Evolutionary conservation across 176 grass and related monocot species (phyloP).

Genomic region (Themeda triandra): DNA sequence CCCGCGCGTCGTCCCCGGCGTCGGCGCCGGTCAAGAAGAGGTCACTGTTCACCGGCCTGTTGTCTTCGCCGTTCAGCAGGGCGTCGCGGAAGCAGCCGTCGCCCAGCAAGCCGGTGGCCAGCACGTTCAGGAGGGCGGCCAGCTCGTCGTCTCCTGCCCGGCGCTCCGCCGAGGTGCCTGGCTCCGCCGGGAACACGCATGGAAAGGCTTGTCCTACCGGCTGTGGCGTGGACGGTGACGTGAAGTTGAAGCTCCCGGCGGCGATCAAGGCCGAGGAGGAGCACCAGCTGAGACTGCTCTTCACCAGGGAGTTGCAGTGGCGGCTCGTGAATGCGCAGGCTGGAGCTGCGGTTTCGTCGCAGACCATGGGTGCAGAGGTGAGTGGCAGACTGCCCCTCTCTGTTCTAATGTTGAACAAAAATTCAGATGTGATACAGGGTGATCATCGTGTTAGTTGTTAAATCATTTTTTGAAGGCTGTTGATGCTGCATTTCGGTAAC

Average conservation of each 20-base stretch:
- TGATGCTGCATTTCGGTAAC: no score
- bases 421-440: background rate
- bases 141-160: slow-evolving; percentile 32
- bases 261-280: slow-evolving; percentile 50
- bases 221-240: slow-evolving; percentile 2
- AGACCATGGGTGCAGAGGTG: slow-evolving; percentile 47
- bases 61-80: slow-evolving; percentile 13
- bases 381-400: background rate
- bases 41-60: slow-evolving; percentile 14
- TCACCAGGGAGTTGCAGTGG: slow-evolving; percentile 58
- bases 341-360: slow-evolving; percentile 1
- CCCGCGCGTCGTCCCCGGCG: slow-evolving; percentile 14
- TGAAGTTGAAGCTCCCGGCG: slow-evolving; percentile 25
- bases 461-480: no score
- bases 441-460: no score
- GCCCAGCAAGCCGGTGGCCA: background rate
- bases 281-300: slow-evolving; percentile 47
- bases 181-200: slow-evolving; percentile 4
- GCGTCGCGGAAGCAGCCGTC: background rate
- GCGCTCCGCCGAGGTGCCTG: background rate
- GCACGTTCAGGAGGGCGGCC: slow-evolving; percentile 9
- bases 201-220: background rate
- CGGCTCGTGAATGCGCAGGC: slow-evolving; percentile 42
- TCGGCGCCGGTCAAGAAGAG: slow-evolving; percentile 2
- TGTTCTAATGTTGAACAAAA: background rate